These are phyloP conservation scores for Gynostemma pentaphyllum DNA, from an alignment of 306 rosid species.

Conservation along the genomic window DNA sequence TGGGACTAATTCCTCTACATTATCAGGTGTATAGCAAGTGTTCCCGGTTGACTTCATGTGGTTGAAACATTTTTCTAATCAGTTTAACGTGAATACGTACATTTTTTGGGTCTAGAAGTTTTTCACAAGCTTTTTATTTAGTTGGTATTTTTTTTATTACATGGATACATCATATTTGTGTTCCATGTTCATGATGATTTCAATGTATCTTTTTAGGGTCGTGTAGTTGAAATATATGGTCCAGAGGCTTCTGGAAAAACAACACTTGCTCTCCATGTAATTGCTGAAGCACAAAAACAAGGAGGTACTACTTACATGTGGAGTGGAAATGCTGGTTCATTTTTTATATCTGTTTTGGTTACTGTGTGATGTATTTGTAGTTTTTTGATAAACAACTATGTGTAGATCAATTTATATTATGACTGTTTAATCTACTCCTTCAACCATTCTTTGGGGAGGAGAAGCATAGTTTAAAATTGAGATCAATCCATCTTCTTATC, in stretches of 20 bases:
- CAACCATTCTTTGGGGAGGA: neutral
- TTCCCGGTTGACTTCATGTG: neutral
- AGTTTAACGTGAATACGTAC: neutral
- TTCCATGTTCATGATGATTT: constrained; percentile 17
- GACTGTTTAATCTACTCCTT: neutral
- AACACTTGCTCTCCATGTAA: constrained; percentile 83
- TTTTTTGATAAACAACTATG: neutral
- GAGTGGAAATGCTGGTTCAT: neutral
- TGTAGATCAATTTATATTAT: neutral
- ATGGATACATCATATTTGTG: neutral
- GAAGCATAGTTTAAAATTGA: neutral
- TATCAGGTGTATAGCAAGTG: no score
- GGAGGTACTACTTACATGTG: constrained; percentile 46
- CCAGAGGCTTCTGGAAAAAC: constrained; percentile 99
- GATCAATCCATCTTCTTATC: neutral
- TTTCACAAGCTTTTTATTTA: neutral
- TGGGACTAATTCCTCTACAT: no score
- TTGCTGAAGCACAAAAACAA: constrained; percentile 89
- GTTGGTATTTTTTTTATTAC: neutral
- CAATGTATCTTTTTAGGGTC: constrained; percentile 46
- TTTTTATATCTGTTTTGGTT: neutral
- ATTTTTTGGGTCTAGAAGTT: neutral
- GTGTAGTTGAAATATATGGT: constrained; percentile 90
- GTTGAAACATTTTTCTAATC: neutral
- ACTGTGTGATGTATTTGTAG: neutral